phyloP scores from a whole-genome alignment of 73 alveolate species.

The Stentor roeselii region DNA sequence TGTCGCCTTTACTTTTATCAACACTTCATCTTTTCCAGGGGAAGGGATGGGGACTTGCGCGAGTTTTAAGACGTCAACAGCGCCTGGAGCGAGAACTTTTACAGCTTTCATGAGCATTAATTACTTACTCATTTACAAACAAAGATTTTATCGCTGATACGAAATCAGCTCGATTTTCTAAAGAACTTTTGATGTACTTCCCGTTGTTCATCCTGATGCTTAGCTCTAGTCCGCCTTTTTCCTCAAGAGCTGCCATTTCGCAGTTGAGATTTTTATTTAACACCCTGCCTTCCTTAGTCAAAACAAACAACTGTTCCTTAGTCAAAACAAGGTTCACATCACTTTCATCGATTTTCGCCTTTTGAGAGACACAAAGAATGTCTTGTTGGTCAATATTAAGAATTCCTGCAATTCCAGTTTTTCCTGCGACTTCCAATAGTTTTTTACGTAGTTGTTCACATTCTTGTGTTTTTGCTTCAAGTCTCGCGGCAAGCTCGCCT shows the following conservation, averaged over 20 bases:
- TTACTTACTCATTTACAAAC: not conserved
- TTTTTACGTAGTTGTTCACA: not conserved
- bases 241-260: not conserved
- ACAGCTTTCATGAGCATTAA: conserved; percentile 29
- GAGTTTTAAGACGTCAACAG: not conserved
- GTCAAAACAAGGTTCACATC: not conserved
- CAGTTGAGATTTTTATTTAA: not conserved
- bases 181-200: not conserved
- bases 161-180: not conserved
- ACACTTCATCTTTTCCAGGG: conserved; percentile 36
- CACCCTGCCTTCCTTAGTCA: not conserved
- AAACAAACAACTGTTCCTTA: not conserved
- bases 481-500: not conserved
- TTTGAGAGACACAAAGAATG: not conserved
- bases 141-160: not conserved
- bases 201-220: not conserved
- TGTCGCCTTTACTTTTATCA: conserved; percentile 53
- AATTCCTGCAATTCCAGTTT: not conserved
- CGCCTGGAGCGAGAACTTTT: not conserved
- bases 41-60: not conserved
- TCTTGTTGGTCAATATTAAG: not conserved
- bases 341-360: not conserved
- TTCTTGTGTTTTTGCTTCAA: not conserved
- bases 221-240: not conserved
- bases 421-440: not conserved